Evolutionary conservation across 139 green algal genomes (phyloP), one percentile per base, ranked within the genome.

Genomic region (Pseudopediastrum boryanum): DNA sequence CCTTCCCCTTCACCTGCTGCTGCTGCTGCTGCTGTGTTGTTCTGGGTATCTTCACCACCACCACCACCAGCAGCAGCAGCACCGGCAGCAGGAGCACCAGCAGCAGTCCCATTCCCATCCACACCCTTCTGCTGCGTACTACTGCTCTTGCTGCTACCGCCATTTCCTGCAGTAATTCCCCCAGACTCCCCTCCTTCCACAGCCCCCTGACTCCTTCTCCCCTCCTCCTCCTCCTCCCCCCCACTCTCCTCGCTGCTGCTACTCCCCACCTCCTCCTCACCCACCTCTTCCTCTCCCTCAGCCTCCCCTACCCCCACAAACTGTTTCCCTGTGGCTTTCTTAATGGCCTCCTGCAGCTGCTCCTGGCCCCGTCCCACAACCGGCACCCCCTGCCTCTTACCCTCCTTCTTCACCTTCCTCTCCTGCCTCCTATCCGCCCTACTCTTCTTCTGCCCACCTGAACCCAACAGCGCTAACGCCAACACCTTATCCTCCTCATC

Each of bases 401-500:
- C 67, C 77, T 90, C 92, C 79, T 85, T 71, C 48, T 69, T 73
- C 39, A 75, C 71, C 87, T 96, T 96, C 77, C 89, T 80, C 84
- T 93, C 84, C 71, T 88, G 71, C 12, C 92, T 86, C 35, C 85
- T 75, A 68, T 93, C 71, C 12, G 75, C 51, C 8, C 83, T 72
- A 2, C 75, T 85, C 82, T 94, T 94, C 84, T 95, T 93, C n/a
- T 87, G 66, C 21, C 91, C 92, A 56, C 77, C 77, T 23, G 48
- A 75, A 23, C 51, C 81, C 69, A 90, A 43, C 64, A 88, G 39
- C 25, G 69, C 27, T 77, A 93, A 82, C 0, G 91, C 92, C 63
- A 98, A 83, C 70, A 86, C 62, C 3, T 91, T 82, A 71, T 99
- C 95, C 77, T 98, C 94, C 68, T 97, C 92, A 71, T 99, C 96